These are phyloP conservation scores for Debaryomyces singareniensis DNA, from an alignment of 1,139 yeast genomes.

Conservation along the genomic window DNA sequence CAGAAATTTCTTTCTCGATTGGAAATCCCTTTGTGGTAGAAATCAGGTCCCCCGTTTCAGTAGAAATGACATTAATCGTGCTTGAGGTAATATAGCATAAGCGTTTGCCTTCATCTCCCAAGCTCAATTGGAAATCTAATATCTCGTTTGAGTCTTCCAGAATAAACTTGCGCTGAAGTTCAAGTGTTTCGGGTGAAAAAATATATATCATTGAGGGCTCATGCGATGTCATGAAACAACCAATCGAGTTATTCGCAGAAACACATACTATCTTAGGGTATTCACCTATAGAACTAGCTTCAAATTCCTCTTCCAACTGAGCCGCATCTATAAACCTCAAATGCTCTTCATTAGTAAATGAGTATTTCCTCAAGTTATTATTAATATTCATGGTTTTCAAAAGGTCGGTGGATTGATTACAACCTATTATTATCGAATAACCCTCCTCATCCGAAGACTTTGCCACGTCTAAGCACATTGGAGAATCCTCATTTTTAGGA, in stretches of 20 bases:
- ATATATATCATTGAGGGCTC: conserved; percentile 54
- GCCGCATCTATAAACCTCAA: conserved; percentile 56
- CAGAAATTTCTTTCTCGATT: neutral
- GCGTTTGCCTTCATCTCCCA: conserved; percentile 41
- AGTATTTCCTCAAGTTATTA: conserved; percentile 66
- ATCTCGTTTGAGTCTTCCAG: conserved; percentile 17
- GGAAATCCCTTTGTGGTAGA: conserved; percentile 19
- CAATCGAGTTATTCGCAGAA: conserved; percentile 48
- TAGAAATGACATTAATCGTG: conserved; percentile 47
- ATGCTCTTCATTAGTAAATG: conserved; percentile 50
- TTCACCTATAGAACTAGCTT: conserved; percentile 32
- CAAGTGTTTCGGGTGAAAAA: conserved; percentile 52
- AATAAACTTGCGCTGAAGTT: conserved; percentile 17
- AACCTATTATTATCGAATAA: conserved; percentile 56
- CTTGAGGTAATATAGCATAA: conserved; percentile 52
- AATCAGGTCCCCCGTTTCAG: conserved; percentile 36
- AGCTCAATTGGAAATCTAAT: conserved; percentile 24
- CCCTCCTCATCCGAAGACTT: conserved; percentile 17
- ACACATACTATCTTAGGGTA: conserved; percentile 55
- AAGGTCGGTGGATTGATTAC: conserved; percentile 58
- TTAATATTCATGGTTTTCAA: conserved; percentile 56
- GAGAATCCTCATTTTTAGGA: conserved; percentile 64
- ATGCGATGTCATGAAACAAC: conserved; percentile 58
- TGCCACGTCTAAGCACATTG: conserved; percentile 60
- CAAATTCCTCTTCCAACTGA: conserved; percentile 37